Evolutionary conservation across 176 grass and related monocot genomes (phyloP).

Genomic region (Aegilops tauschii): DNA sequence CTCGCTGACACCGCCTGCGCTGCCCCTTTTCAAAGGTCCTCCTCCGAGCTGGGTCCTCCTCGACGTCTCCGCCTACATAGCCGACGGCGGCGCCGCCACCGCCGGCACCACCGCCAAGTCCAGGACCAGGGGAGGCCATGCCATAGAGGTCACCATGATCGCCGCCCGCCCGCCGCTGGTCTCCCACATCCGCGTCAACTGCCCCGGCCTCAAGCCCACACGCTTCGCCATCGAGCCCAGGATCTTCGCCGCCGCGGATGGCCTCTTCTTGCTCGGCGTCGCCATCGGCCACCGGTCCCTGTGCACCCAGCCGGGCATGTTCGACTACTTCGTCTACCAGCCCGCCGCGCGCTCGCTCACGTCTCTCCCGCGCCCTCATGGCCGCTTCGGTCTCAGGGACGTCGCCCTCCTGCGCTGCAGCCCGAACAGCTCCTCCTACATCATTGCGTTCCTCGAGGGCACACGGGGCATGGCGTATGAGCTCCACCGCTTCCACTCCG

Average conservation of each 20-base stretch:
- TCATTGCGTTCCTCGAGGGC: background rate
- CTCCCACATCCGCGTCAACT: background rate
- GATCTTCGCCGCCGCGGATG: background rate
- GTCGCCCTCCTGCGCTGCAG: background rate
- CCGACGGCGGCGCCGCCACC: too few relatives aligned
- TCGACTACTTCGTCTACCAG: background rate
- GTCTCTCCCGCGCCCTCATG: background rate
- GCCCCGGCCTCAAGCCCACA: background rate
- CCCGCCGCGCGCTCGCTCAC: background rate
- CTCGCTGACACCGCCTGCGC: too few relatives aligned
- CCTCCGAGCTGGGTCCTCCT: background rate
- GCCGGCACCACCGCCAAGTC: background rate
- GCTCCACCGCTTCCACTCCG: background rate
- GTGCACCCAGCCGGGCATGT: background rate
- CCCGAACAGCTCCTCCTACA: background rate
- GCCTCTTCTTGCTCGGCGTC: background rate
- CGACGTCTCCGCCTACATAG: background rate
- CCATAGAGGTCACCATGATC: background rate
- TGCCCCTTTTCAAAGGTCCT: too few relatives aligned
- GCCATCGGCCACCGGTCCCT: background rate
- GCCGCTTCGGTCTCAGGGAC: background rate
- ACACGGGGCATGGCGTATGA: background rate
- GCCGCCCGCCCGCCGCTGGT: background rate
- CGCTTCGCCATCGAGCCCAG: background rate
- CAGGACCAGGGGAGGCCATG: background rate